Evolutionary conservation across 1,139 yeast species (phyloP).

Genomic region (Zhuliangozyma parablackwelliae): DNA sequence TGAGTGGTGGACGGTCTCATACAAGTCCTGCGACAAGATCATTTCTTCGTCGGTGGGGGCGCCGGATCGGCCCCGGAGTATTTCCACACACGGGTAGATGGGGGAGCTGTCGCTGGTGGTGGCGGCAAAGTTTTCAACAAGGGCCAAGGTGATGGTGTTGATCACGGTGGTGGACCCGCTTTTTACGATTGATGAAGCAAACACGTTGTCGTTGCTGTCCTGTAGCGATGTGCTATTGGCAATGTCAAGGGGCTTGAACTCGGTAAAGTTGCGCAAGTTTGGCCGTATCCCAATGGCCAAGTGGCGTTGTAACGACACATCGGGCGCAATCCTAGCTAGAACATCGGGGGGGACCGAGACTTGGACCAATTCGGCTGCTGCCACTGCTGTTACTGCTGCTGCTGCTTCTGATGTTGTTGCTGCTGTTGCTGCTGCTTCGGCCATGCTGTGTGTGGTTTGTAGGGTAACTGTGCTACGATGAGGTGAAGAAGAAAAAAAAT

Average conservation of each 20-base stretch:
- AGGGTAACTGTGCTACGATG: no score
- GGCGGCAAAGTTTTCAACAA: constrained; percentile 45
- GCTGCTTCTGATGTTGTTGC: constrained; percentile 1
- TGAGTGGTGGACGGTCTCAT: constrained; percentile 55
- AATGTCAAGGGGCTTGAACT: constrained; percentile 59
- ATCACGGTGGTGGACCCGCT: constrained; percentile 75
- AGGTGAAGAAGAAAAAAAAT: no score
- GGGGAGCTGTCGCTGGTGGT: constrained; percentile 26
- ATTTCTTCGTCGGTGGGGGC: constrained; percentile 92
- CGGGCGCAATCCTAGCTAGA: constrained; percentile 82
- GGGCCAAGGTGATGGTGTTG: constrained; percentile 71
- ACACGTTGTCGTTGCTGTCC: constrained; percentile 37
- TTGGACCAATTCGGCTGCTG: constrained; percentile 22
- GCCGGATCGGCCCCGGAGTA: constrained; percentile 69
- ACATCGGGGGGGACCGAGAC: constrained; percentile 75
- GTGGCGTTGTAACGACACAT: constrained; percentile 75
- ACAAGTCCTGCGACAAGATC: constrained; percentile 66
- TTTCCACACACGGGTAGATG: constrained; percentile 76
- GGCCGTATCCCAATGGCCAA: constrained; percentile 70
- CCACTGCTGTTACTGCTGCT: constrained; percentile 1
- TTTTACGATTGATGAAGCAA: constrained; percentile 71
- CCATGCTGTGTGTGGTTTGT: no score
- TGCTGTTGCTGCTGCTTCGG: neutral
- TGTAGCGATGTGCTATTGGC: constrained; percentile 18
- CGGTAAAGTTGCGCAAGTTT: constrained; percentile 63